Percentiles rank a stretch among this genome's conserved stretches.
phyloP scores from a whole-genome alignment of 306 rosid genomes.

The Fragaria nilgerrensis region DNA sequence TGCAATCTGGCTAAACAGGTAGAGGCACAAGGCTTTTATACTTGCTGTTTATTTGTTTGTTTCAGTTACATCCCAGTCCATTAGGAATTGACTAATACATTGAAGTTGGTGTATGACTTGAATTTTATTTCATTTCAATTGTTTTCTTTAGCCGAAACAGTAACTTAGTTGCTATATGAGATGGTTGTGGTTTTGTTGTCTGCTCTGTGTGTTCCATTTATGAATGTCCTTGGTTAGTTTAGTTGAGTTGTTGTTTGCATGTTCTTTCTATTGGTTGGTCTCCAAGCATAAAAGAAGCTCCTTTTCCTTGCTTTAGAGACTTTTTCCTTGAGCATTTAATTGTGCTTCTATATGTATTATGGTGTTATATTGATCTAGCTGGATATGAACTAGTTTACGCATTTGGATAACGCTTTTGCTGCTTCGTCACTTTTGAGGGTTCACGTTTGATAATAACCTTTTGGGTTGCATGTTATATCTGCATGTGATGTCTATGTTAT shows the following conservation, averaged over 20 bases:
- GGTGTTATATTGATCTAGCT: neutral
- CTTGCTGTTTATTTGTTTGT: neutral
- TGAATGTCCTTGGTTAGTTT: neutral
- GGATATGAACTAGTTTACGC: neutral
- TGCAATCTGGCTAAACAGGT: conserved; percentile 97
- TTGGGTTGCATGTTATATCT: neutral
- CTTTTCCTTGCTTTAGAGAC: neutral
- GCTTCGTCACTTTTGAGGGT: neutral
- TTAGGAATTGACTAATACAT: neutral
- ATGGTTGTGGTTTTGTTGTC: neutral
- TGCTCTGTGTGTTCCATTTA: neutral
- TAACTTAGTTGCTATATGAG: neutral
- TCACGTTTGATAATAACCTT: neutral
- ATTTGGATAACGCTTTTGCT: neutral
- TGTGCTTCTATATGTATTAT: too few relatives aligned
- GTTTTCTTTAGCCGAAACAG: neutral
- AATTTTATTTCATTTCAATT: neutral
- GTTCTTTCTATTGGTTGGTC: neutral
- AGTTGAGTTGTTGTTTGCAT: neutral
- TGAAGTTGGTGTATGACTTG: neutral
- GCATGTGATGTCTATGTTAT: neutral
- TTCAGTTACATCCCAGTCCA: neutral
- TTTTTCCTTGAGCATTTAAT: neutral
- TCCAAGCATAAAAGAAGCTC: neutral
- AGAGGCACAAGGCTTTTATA: neutral